Evolutionary conservation across 2,329 filamentous ascomycete species (phyloP).

Genomic region (Pseudogymnoascus sp.): DNA sequence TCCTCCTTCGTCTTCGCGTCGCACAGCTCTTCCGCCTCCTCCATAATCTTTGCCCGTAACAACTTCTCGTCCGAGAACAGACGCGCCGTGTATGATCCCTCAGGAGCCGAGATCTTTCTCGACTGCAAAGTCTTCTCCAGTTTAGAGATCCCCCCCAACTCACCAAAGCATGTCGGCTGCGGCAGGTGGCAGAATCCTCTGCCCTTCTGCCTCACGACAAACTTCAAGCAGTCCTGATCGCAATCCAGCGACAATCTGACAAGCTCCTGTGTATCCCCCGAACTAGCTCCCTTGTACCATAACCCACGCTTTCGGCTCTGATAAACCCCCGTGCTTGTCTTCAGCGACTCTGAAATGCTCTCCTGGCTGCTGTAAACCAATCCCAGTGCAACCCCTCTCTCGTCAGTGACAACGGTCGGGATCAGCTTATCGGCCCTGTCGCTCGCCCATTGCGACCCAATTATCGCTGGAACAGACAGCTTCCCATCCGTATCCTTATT

Average conservation of each 20-base stretch:
- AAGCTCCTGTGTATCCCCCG: constrained; percentile 87
- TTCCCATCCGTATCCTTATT: constrained; percentile 49
- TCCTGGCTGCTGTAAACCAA: constrained; percentile 92
- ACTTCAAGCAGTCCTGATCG: constrained; percentile 86
- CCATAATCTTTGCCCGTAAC: constrained; percentile 92
- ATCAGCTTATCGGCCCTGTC: constrained; percentile 80
- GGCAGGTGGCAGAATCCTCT: constrained; percentile 89
- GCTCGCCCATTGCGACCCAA: constrained; percentile 69
- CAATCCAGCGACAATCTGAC: constrained; percentile 82
- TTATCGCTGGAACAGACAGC: constrained; percentile 63
- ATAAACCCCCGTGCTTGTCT: constrained; percentile 71
- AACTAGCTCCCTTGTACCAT: constrained; percentile 95
- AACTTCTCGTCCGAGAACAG: constrained; percentile 90
- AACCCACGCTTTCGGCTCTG: constrained; percentile 91
- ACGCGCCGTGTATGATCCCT: constrained; percentile 87
- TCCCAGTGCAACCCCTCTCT: constrained; percentile 75
- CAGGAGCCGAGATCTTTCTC: constrained; percentile 75
- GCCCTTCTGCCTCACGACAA: constrained; percentile 83
- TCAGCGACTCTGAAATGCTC: constrained; percentile 79
- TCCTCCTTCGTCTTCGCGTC: constrained; percentile 76
- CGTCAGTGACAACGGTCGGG: constrained; percentile 86
- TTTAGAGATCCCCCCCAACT: constrained; percentile 71
- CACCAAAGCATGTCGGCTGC: constrained; percentile 87
- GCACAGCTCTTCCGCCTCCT: constrained; percentile 93
- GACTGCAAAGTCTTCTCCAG: constrained; percentile 81